Base-by-base conservation (phyloP, 257 asterid species). In the Nyctanthes arbortristis region DNA sequence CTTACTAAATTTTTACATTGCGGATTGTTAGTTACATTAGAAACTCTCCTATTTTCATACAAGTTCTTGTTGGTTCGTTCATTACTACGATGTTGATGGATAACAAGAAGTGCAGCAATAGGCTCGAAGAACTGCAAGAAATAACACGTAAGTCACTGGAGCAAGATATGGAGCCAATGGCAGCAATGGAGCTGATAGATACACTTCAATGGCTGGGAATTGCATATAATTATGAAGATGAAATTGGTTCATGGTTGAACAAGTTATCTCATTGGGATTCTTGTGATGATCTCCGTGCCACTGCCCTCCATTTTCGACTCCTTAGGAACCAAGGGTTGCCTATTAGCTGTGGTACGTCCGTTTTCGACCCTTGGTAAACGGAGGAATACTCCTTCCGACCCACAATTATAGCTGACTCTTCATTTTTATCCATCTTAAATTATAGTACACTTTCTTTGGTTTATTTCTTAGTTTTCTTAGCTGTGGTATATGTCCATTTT, bases 191-290 rank as follows among this genome's bases (percentile, higher is more conserved):
- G 9, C 45, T 70, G 2, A 61, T 70, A 47, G 69, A 70, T 33
- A 61, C 14, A n/a, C 69, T 70, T 33, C 75, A 70, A 25, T 31
- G 69, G 69, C 63, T 70, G 31, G 75, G 75, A 33, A 34, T 70
- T 30, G 43, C 63, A 2, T 61, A 61, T 52, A 61, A 70, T 3
- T 70, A 45, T 2, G 63, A 70, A 61, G 39, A 61, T 20, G 69
- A 70, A 13, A 70, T 61, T 4, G 29, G 33, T 70, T 61, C n/a
- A 9, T 61, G 39, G 75, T 70, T 70, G 54, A 67, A 29, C 11
- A 61, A 47, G 55, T 11, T 70, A 24, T 22, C 18, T 24, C 16
- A 61, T 10, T 70, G 75, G 75, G 69, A 70, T 47, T 35, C 63
- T 20, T 37, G 13, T 8, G 37, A 58, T 2, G 69, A 70, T 49